Base-by-base conservation (phyloP, 352 stramenopile species). In the Globisporangium abappressorium region DNA sequence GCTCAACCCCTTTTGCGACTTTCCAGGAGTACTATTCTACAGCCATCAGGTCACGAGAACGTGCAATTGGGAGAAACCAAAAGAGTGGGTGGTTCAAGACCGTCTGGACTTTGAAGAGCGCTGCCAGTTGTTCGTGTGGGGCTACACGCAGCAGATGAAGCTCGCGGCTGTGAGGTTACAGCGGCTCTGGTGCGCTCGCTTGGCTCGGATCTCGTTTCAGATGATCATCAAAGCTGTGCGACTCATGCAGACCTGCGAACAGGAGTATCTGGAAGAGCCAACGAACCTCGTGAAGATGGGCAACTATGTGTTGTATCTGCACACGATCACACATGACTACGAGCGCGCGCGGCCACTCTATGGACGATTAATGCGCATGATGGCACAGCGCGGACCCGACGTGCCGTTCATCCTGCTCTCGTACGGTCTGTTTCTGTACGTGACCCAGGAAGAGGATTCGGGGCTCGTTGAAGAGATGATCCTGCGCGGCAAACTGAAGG, bases 251-350 rank as follows among this genome's bases (percentile, higher is more conserved):
- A 79, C 71, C 3, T 91, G 85, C 34, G 85, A 94, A 62, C 70
- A 66, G 34, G 87, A 87, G 20, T 94, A 94, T 64, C 63, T 94
- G 5, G 76, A 88, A 66, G 85, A 94, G 22, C 88, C 88, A 6
- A 91, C 81, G 3, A 84, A 85, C 36, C 69, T 96, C 14, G 77
- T 81, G 2, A 87, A 86, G 59, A 86, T 94, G 71, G 84, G 82
- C 71, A 96, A 96, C 69, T 96, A 94, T 64, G 80, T 88, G 67
- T 64, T 96, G 20, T 96, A 83, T 30, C 63, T 96, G 22, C 87
- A 95, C 69, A 82, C 85, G 6, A 82, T 94, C 46, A 55, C 69
- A 33, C 83, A 94, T 54, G 88, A 94, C 55, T 94, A 95, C 69
- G 87, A 92, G 15, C 85, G 85, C 15, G 88, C 88, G 11, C 64